A percentile compares a stretch with the other conserved stretches of the same genome.
Evolutionary conservation across 139 green algal species (phyloP).

Genomic region (Gonium pectorale): DNA sequence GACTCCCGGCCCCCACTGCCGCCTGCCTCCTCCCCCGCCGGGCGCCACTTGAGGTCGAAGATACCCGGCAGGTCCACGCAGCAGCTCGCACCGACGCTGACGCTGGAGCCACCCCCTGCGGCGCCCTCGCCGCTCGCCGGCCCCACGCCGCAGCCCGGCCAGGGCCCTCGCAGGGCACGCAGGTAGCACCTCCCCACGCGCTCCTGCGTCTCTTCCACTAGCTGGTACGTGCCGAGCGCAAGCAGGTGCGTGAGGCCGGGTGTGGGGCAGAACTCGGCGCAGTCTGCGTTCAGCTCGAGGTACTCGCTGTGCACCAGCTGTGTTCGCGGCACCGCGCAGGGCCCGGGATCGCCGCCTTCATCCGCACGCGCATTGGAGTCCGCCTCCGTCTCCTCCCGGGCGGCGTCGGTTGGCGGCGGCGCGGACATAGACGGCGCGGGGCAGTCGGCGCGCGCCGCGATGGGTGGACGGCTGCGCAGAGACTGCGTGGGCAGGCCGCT

Average conservation of each 20-base stretch:
- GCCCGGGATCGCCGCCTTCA: no score
- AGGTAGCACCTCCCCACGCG: slow-evolving; percentile 67
- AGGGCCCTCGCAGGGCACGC: slow-evolving; percentile 32
- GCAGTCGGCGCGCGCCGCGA: no score
- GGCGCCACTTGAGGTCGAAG: slow-evolving; percentile 69
- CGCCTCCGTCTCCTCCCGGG: no score
- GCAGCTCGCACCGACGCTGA: neutral
- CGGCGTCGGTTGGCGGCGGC: no score
- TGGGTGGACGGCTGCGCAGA: no score
- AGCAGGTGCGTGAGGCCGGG: slow-evolving; percentile 37
- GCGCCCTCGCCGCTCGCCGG: neutral
- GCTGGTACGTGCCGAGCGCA: slow-evolving; percentile 79
- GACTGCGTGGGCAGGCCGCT: no score
- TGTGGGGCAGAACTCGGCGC: slow-evolving; percentile 57
- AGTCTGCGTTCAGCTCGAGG: slow-evolving; percentile 58
- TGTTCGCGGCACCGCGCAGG: no score
- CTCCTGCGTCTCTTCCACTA: slow-evolving; percentile 64
- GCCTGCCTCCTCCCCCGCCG: neutral
- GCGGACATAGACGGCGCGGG: no score
- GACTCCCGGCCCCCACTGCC: neutral
- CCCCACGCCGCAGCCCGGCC: neutral
- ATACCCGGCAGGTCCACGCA: slow-evolving; percentile 63
- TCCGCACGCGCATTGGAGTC: no score
- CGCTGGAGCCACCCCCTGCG: no score
- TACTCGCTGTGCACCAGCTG: neutral